Evolutionary conservation across 2,329 filamentous ascomycete genomes (phyloP).

Genomic region (Trichoderma arundinaceum): DNA sequence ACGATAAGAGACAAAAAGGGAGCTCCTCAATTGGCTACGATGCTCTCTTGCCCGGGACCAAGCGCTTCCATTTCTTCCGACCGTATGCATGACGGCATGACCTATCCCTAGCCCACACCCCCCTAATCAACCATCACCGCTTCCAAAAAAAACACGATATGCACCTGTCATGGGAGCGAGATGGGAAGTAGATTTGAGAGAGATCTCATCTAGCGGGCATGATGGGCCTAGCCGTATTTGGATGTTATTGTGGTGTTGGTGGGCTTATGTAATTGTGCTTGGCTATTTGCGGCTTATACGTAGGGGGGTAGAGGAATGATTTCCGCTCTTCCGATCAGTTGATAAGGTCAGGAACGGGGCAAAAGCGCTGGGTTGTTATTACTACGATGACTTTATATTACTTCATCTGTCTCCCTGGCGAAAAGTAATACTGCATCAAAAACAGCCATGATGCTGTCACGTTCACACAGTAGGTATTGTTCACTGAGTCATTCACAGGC

Average conservation of each 20-base stretch:
- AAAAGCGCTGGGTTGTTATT: too few relatives aligned
- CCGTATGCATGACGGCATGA: slow-evolving; percentile 4
- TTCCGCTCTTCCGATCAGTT: too few relatives aligned
- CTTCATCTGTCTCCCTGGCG: too few relatives aligned
- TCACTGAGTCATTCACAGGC: neutral
- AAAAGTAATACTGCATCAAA: neutral
- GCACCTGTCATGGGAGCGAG: neutral
- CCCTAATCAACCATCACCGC: neutral
- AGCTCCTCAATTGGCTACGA: neutral
- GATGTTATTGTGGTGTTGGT: neutral
- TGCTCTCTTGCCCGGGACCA: neutral
- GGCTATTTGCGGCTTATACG: too few relatives aligned
- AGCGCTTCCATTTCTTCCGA: neutral
- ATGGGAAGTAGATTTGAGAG: neutral
- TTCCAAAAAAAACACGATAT: neutral
- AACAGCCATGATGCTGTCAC: too few relatives aligned
- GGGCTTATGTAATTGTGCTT: slow-evolving; percentile 3
- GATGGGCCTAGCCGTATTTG: slow-evolving; percentile 1
- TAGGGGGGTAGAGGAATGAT: too few relatives aligned
- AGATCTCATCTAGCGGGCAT: neutral
- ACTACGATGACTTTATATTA: too few relatives aligned
- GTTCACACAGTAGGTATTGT: too few relatives aligned
- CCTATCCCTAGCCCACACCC: neutral
- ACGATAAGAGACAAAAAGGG: neutral
- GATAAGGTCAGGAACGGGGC: too few relatives aligned